phyloP scores from a whole-genome alignment of 1,284 basidiomycete species.

The Hymenochaete sp. region DNA sequence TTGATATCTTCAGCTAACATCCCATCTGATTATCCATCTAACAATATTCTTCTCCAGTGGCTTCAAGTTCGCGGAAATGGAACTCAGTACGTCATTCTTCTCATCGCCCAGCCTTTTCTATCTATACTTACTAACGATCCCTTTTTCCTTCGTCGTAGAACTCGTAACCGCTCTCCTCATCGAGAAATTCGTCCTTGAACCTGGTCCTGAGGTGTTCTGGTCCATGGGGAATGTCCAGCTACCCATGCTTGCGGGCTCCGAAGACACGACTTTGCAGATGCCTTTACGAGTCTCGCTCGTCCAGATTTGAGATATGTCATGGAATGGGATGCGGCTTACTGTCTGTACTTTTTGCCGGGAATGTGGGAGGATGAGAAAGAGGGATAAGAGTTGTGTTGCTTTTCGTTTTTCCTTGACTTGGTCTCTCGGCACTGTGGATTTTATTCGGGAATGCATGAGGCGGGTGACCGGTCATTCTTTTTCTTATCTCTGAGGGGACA shows the following conservation, averaged over 20 bases:
- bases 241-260: slow-evolving; percentile 3
- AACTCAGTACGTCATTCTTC: slow-evolving; percentile 12
- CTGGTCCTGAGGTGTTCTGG: slow-evolving; percentile 5
- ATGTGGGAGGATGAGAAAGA: not conserved
- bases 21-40: not conserved
- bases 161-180: slow-evolving; percentile 21
- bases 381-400: not conserved
- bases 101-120: slow-evolving; percentile 26
- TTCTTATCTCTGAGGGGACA: too few relatives aligned
- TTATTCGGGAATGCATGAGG: too few relatives aligned
- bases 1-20: not conserved
- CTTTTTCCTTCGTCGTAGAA: slow-evolving; percentile 18
- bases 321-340: not conserved
- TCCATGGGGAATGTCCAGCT: slow-evolving; percentile 5
- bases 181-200: slow-evolving; percentile 22
- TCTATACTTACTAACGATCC: not conserved
- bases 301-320: not conserved
- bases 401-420: not conserved
- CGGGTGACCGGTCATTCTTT: too few relatives aligned
- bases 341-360: too few relatives aligned
- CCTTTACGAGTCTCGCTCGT: slow-evolving; percentile 12
- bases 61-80: slow-evolving; percentile 17
- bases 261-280: slow-evolving; percentile 1
- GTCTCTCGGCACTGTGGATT: too few relatives aligned
- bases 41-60: not conserved